phyloP scores from a whole-genome alignment of 1,284 basidiomycete genomes.

The Porodaedalea pini region DNA sequence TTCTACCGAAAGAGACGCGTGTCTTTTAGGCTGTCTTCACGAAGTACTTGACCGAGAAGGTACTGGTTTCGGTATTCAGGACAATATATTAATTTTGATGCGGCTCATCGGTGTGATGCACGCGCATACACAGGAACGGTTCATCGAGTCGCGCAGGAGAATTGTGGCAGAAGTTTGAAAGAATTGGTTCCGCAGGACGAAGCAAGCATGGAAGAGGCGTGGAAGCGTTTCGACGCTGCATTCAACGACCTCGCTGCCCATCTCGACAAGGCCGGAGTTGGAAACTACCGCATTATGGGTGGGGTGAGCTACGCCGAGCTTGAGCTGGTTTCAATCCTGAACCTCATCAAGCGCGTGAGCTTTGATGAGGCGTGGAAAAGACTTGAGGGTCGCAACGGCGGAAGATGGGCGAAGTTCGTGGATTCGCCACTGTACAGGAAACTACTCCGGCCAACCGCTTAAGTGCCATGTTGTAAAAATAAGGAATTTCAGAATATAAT shows the following conservation, averaged over 20 bases:
- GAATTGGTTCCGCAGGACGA: too few species aligned
- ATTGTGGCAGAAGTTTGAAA: too few species aligned
- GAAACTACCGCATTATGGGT: not conserved
- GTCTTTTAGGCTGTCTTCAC: conserved; percentile 28
- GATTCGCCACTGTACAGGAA: not conserved
- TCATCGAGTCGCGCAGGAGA: too few species aligned
- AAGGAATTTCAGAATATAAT: too few species aligned
- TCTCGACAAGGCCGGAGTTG: not conserved
- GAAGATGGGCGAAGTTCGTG: not conserved
- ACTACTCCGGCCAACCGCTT: too few species aligned
- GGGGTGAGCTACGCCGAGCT: not conserved
- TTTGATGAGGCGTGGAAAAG: not conserved
- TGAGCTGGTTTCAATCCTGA: conserved; percentile 1
- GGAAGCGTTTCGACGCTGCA: conserved; percentile 6
- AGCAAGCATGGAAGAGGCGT: conserved; percentile 1
- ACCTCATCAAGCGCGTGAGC: not conserved
- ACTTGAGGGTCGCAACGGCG: not conserved
- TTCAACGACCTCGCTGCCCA: not conserved
- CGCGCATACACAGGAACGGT: too few species aligned
- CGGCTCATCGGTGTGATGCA: too few species aligned
- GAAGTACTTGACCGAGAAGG: too few species aligned
- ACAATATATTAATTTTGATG: too few species aligned
- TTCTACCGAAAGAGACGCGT: conserved; percentile 32
- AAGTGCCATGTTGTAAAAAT: too few species aligned
- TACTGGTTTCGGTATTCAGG: too few species aligned